phyloP scores from a whole-genome alignment of 1,284 basidiomycete species.

The Ceratobasidium sp. region DNA sequence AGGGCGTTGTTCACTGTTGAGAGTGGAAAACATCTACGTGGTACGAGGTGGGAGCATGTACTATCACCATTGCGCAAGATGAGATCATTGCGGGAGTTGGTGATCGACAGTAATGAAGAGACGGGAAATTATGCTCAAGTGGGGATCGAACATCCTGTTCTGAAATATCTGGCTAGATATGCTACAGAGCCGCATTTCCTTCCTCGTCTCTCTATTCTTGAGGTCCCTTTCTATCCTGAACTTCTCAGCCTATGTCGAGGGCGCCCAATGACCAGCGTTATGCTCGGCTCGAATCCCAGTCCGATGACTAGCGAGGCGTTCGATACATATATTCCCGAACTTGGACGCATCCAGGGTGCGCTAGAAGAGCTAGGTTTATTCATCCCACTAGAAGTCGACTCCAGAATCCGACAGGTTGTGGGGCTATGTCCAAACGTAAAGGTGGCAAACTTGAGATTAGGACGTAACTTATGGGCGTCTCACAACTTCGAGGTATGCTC shows the following conservation, averaged over 20 bases:
- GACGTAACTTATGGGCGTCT: neutral
- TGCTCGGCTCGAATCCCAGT: constrained; percentile 1
- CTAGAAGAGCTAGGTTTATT: constrained; percentile 3
- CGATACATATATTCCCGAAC: neutral
- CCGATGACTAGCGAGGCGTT: neutral
- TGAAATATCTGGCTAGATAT: neutral
- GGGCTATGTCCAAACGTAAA: constrained; percentile 4
- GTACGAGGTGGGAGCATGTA: neutral
- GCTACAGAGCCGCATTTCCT: neutral
- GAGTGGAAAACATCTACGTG: neutral
- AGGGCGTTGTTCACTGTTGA: neutral
- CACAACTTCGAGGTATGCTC: constrained; percentile 11
- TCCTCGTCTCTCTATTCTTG: constrained; percentile 7
- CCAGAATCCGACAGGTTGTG: neutral
- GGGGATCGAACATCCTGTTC: neutral
- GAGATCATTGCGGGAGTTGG: neutral
- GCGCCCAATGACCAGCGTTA: neutral
- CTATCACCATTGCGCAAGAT: neutral
- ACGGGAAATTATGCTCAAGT: neutral
- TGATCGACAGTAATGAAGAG: constrained; percentile 6
- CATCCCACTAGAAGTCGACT: neutral
- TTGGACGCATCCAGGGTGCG: neutral
- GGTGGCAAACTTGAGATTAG: constrained; percentile 6
- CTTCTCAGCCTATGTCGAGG: constrained; percentile 11
- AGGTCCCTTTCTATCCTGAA: neutral